A percentile compares a stretch with the other conserved stretches of the same genome.
These are phyloP conservation scores for Trichosporon sp. DNA, from an alignment of 1,284 basidiomycete species.

Conservation along the genomic window DNA sequence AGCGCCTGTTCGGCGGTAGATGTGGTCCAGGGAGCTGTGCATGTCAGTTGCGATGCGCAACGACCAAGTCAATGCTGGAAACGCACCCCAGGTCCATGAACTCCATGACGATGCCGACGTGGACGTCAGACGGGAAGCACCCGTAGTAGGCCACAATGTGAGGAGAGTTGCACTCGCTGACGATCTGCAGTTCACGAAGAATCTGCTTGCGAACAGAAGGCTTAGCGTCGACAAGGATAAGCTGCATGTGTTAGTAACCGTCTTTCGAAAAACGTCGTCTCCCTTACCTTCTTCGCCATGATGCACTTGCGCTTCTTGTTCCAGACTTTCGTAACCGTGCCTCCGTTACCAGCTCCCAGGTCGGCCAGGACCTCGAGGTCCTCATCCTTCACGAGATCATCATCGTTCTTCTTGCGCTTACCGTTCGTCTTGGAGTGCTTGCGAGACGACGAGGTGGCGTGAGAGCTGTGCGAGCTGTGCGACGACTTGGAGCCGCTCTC, in stretches of 20 bases:
- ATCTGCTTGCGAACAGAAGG: conserved; percentile 97
- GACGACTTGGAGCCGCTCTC: conserved; percentile 8
- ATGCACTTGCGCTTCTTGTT: conserved; percentile 81
- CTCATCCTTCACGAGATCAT: conserved; percentile 69
- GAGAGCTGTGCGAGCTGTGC: background rate
- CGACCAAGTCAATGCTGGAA: background rate
- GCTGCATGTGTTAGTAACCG: conserved; percentile 54
- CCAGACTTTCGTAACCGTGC: conserved; percentile 92
- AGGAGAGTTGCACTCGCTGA: conserved; percentile 90
- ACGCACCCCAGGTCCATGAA: conserved; percentile 70
- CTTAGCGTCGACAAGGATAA: conserved; percentile 96
- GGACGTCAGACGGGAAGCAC: conserved; percentile 90
- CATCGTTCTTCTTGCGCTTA: conserved; percentile 55
- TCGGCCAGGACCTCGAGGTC: conserved; percentile 80
- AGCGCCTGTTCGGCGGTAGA: conserved; percentile 88
- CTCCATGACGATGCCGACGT: conserved; percentile 99
- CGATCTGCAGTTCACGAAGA: conserved; percentile 92
- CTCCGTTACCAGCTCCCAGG: conserved; percentile 94
- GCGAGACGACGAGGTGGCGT: conserved; percentile 5
- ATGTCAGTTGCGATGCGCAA: conserved; percentile 7
- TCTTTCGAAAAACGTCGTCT: background rate
- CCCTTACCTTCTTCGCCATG: conserved; percentile 88
- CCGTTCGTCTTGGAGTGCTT: conserved; percentile 30
- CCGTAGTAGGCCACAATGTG: conserved; percentile 97
- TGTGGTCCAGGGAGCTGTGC: conserved; percentile 67